phyloP scores from a whole-genome alignment of 2,329 filamentous ascomycete genomes.

The Mollisiaceae sp. region DNA sequence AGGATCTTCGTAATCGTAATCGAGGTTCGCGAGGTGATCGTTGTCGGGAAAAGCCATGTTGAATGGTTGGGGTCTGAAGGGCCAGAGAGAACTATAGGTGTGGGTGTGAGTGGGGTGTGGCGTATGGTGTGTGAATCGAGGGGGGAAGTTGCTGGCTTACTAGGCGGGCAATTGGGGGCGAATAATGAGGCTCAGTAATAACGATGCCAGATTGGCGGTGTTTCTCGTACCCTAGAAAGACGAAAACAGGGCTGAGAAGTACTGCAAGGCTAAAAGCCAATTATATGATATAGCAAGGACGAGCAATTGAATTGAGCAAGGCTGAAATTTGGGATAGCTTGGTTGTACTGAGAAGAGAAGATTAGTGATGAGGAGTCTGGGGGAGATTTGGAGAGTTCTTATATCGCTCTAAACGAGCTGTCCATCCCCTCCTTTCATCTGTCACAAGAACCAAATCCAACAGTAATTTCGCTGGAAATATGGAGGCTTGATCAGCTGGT shows the following conservation, averaged over 20 bases:
- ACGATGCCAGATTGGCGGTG: constrained; percentile 30
- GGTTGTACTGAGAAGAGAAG: not conserved
- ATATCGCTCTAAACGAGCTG: not conserved
- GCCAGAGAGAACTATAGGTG: constrained; percentile 20
- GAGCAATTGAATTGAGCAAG: not conserved
- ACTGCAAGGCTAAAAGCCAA: constrained; percentile 5
- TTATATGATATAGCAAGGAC: constrained; percentile 7
- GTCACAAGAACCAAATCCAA: not conserved
- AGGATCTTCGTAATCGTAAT: constrained; percentile 20
- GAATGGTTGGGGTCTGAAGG: constrained; percentile 18
- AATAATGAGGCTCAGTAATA: constrained; percentile 30
- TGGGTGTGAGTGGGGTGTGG: constrained; percentile 17
- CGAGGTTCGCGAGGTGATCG: constrained; percentile 14
- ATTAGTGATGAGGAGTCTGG: not conserved
- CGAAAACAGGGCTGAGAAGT: not conserved
- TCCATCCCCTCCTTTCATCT: constrained; percentile 2
- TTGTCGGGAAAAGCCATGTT: constrained; percentile 23
- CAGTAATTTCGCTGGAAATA: not conserved
- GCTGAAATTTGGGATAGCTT: constrained; percentile 6
- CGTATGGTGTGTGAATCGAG: not conserved
- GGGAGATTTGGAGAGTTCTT: not conserved
- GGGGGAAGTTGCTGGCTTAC: constrained; percentile 18
- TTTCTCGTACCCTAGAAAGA: not conserved
- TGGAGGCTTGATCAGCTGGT: constrained; percentile 4
- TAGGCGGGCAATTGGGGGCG: constrained; percentile 18